Percentiles rank a stretch among this genome's conserved stretches.
phyloP scores from a whole-genome alignment of 306 rosid species.

The Cucurbita moschata region DNA sequence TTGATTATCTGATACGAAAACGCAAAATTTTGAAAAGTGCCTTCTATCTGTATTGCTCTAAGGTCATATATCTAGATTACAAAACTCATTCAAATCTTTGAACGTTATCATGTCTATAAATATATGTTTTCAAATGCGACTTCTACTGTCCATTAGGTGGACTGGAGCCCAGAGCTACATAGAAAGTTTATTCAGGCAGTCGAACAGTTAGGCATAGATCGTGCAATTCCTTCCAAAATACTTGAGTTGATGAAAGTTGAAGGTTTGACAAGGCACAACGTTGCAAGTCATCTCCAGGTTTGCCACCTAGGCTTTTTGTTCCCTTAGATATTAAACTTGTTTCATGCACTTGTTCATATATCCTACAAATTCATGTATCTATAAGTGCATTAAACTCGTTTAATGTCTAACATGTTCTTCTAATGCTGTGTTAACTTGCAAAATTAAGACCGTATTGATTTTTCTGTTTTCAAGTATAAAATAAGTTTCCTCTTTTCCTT shows the following conservation, averaged over 20 bases:
- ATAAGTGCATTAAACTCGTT: no score
- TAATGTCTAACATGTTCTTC: no score
- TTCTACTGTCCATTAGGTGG: constrained; percentile 37
- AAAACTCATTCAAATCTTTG: no score
- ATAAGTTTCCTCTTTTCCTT: no score
- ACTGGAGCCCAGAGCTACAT: constrained; percentile 78
- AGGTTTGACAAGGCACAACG: constrained; percentile 86
- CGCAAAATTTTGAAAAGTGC: neutral
- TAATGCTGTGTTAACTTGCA: neutral
- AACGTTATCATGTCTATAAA: no score
- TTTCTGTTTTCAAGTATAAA: neutral
- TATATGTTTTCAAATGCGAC: neutral
- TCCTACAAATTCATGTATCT: no score
- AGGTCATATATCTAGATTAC: no score
- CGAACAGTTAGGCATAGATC: constrained; percentile 82
- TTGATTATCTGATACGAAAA: neutral
- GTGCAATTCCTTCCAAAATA: constrained; percentile 96
- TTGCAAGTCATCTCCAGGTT: constrained; percentile 99
- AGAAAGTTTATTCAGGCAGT: constrained; percentile 77
- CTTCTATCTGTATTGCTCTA: neutral
- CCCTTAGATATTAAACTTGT: neutral
- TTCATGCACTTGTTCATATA: no score
- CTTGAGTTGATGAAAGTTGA: constrained; percentile 83
- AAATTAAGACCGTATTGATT: neutral
- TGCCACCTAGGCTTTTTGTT: neutral